Evolutionary conservation across 129 eudicot species (phyloP), one percentile per base, ranked within the genome.

Genomic region (Solidago caesia): DNA sequence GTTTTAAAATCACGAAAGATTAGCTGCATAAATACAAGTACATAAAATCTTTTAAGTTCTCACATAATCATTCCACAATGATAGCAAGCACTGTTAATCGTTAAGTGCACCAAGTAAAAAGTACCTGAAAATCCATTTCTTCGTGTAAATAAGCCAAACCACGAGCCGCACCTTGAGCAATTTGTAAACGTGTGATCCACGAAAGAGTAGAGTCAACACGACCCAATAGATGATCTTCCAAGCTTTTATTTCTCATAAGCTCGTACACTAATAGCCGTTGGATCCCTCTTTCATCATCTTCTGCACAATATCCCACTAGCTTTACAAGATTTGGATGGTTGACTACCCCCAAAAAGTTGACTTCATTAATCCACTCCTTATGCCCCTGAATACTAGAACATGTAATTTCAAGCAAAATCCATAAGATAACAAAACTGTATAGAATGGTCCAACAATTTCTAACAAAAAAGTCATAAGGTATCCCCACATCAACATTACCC

Each of bases 101-200:
- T n/a, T 44, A 44, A 15, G 11, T 66, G 41, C 41, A 14, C 6
- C 29, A 47, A 51, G 64, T 12, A 25, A 49, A 33, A 58, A 46
- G 55, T 79, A 92, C 98, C 95, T 92, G 98, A 77, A 92, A 92
- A 73, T 92, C 96, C 98, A 92, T 92, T 86, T 89, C 98, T 83
- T 92, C 98, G 16, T 92, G 98, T 81, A 92, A 81, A 75, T 92
- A 92, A 4, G 98, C 96, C 73, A 92, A 77, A 57, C 98, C 98
- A 21, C 96, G 96, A 46, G 98, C 98, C 52, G 98, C 92, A 73
- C 92, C 98, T 74, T 81, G 95, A 33, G 98, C 98, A 68, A 92
- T 92, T 84, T 81, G 87, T 49, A 92, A 77, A 64, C 98, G 86
- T 51, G 82, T 51, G 73, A 86, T 78, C 98, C 98, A 92, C 8